Conservation (phyloP, 306 rosid genomes). For the Corylus avellana region DNA sequence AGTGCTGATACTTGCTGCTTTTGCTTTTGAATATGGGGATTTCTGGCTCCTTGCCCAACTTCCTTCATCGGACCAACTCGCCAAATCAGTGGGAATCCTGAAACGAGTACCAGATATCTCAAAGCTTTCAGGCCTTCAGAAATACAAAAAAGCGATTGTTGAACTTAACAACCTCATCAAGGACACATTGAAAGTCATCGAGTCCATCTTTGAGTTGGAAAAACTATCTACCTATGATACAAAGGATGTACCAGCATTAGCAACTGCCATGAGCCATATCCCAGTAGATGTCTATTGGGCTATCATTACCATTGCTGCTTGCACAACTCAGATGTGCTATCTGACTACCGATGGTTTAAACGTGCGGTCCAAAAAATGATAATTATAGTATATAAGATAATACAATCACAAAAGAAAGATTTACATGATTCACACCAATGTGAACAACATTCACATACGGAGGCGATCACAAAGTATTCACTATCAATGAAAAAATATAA, state of each 20-base stretch:
- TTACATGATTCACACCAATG: too few relatives aligned
- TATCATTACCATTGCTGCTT: conserved; percentile 49
- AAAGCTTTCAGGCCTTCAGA: conserved; percentile 32
- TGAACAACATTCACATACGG: too few relatives aligned
- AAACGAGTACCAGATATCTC: conserved; percentile 54
- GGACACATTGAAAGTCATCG: conserved; percentile 47
- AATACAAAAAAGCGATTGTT: conserved; percentile 37
- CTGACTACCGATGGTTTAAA: conserved; percentile 29
- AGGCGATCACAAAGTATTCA: too few relatives aligned
- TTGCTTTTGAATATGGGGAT: conserved; percentile 63
- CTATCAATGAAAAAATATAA: too few relatives aligned
- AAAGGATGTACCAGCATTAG: conserved; percentile 48
- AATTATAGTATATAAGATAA: too few relatives aligned
- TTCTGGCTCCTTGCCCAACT: conserved; percentile 61
- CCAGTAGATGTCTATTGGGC: conserved; percentile 68
- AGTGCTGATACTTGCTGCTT: conserved; percentile 66
- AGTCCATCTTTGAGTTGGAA: conserved; percentile 43
- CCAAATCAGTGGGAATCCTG: conserved; percentile 53
- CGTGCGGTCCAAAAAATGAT: too few relatives aligned
- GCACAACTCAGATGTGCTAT: conserved; percentile 16
- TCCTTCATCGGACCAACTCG: conserved; percentile 48
- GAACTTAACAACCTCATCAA: conserved; percentile 61
- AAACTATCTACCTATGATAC: conserved; percentile 36
- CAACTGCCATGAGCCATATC: conserved; percentile 31
- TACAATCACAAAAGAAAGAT: too few relatives aligned